Evolutionary conservation across 495 filamentous ascomycete species (phyloP).

Genomic region (Hyaloscypha finlandica): DNA sequence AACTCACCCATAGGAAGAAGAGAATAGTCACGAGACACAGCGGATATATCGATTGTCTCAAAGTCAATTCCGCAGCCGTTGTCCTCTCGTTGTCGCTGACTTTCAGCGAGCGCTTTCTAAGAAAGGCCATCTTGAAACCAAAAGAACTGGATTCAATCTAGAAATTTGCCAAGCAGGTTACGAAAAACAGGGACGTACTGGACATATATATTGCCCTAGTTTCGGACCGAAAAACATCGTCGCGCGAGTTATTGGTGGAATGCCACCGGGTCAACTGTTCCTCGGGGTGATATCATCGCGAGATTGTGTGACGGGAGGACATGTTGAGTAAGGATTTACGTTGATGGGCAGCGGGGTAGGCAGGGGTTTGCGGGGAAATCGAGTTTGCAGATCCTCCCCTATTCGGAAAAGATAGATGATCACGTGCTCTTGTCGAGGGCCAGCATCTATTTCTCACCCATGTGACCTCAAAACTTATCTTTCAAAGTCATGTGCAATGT

Average conservation of each 20-base stretch:
- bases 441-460: too few relatives aligned
- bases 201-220: not conserved
- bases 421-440: too few relatives aligned
- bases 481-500: too few relatives aligned
- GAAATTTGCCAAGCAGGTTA: not conserved
- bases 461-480: too few relatives aligned
- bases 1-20: constrained; percentile 69
- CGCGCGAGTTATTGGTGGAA: not conserved
- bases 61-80: constrained; percentile 56
- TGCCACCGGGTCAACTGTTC: not conserved
- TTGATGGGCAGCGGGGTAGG: not conserved
- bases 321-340: not conserved
- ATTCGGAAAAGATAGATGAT: too few relatives aligned
- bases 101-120: constrained; percentile 33
- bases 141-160: not conserved
- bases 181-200: not conserved
- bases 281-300: not conserved
- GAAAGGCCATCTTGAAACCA: constrained; percentile 8
- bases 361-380: too few relatives aligned
- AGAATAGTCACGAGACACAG: constrained; percentile 64
- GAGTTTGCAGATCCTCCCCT: too few relatives aligned
- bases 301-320: not conserved
- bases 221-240: not conserved
- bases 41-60: constrained; percentile 56
- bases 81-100: constrained; percentile 51